Percentiles rank a stretch among this genome's conserved stretches.
These are phyloP conservation scores for Gossypium arboreum DNA, from an alignment of 345 rosid species.

Conservation along the genomic window DNA sequence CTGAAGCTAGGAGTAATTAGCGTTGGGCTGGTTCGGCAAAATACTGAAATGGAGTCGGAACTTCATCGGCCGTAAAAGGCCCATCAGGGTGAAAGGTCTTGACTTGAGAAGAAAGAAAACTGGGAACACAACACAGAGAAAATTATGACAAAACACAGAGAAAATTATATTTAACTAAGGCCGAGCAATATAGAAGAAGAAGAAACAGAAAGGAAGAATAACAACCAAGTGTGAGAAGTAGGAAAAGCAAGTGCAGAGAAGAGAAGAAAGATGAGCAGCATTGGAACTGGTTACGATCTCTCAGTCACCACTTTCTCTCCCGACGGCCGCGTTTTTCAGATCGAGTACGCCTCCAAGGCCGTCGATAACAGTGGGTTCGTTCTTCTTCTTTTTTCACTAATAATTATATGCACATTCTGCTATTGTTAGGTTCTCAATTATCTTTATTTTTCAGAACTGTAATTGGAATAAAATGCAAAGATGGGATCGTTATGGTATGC, in stretches of 20 bases:
- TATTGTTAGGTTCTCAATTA: neutral
- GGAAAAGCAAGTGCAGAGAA: neutral
- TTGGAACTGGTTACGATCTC: constrained; percentile 97
- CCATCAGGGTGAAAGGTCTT: neutral
- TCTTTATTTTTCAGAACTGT: constrained; percentile 56
- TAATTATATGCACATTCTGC: neutral
- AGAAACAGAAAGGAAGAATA: neutral
- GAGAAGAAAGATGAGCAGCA: constrained; percentile 67
- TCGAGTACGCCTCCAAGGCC: constrained; percentile 99
- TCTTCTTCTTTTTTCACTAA: neutral
- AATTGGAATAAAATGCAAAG: constrained; percentile 94
- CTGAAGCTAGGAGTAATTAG: neutral
- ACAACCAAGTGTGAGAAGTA: neutral
- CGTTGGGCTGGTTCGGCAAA: neutral
- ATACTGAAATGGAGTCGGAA: too few species aligned
- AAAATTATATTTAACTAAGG: neutral
- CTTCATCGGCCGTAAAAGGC: neutral
- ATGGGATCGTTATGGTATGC: constrained; percentile 85
- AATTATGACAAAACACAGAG: neutral
- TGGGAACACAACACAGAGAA: neutral
- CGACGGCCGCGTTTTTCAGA: constrained; percentile 98
- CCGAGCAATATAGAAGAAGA: neutral
- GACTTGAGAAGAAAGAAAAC: neutral
- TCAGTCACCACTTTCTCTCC: constrained; percentile 98
- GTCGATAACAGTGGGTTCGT: constrained; percentile 98